Evolutionary conservation across 2,329 filamentous ascomycete genomes (phyloP).

Genomic region (Periconia sp.): DNA sequence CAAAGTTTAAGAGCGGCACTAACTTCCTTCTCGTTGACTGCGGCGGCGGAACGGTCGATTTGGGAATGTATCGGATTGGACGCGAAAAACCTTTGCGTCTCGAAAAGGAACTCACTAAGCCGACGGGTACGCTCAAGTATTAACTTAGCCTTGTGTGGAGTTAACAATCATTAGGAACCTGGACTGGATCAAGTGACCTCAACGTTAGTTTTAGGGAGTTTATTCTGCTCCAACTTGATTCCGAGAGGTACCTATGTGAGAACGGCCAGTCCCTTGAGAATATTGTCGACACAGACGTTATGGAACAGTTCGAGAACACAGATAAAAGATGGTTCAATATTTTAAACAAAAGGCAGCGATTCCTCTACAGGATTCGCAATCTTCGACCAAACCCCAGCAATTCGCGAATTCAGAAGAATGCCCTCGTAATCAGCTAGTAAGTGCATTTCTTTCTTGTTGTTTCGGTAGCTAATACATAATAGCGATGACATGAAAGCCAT

Average conservation of each 20-base stretch:
- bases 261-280: conserved; percentile 10
- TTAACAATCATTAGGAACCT: too few species aligned
- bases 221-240: conserved; percentile 2
- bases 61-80: conserved; percentile 12
- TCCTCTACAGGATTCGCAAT: conserved; percentile 5
- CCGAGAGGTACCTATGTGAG: conserved; percentile 10
- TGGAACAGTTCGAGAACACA: conserved; percentile 16
- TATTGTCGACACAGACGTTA: conserved; percentile 15
- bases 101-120: conserved; percentile 7
- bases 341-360: not conserved
- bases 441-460: too few species aligned
- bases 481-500: conserved; percentile 10
- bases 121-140: conserved; percentile 12
- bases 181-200: conserved; percentile 11
- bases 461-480: not conserved
- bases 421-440: too few species aligned
- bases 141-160: too few species aligned
- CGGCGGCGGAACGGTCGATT: conserved; percentile 22
- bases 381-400: conserved; percentile 2
- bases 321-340: conserved; percentile 13
- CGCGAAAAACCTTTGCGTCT: conserved; percentile 16
- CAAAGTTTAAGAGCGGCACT: conserved; percentile 10
- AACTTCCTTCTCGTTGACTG: conserved; percentile 19
- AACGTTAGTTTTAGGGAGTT: conserved; percentile 13
- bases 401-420: too few species aligned